phyloP scores from a whole-genome alignment of 1,139 yeast genomes.

The Tardiomyces depauwii region DNA sequence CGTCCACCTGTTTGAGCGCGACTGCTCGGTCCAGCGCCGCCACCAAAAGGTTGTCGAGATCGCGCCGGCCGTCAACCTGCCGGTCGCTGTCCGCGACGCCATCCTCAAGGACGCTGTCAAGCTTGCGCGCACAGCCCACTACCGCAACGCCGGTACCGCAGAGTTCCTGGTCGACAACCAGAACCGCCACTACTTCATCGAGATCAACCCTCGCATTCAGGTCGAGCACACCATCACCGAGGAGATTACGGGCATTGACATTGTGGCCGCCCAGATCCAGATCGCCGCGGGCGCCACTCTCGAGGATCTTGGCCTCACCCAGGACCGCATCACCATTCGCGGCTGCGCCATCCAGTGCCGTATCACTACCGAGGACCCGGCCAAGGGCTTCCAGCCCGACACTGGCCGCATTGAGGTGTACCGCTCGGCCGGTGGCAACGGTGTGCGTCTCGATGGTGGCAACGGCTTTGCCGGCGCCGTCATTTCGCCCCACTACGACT shows the following conservation, averaged over 20 bases:
- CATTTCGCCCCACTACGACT: conserved; percentile 95
- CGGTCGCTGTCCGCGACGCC: conserved; percentile 73
- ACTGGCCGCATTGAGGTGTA: conserved; percentile 98
- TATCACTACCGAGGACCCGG: conserved; percentile 96
- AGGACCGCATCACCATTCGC: conserved; percentile 88
- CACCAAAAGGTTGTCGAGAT: conserved; percentile 98
- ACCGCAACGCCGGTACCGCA: conserved; percentile 97
- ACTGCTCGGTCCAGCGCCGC: conserved; percentile 98
- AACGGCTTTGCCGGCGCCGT: conserved; percentile 98
- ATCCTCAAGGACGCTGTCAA: conserved; percentile 90
- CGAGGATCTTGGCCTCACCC: conserved; percentile 73
- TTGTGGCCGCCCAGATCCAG: conserved; percentile 97
- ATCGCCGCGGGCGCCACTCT: conserved; percentile 97
- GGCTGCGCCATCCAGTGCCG: conserved; percentile 99
- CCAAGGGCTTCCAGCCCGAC: conserved; percentile 95
- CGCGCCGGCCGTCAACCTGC: conserved; percentile 95
- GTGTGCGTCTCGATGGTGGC: conserved; percentile 98
- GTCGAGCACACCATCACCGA: conserved; percentile 98
- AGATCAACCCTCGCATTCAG: conserved; percentile 97
- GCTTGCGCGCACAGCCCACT: conserved; percentile 78
- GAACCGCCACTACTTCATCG: conserved; percentile 95
- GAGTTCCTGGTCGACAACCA: conserved; percentile 91
- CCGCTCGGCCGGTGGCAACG: conserved; percentile 98
- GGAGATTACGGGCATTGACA: conserved; percentile 96
- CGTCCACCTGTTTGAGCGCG: conserved; percentile 93